Conservation (phyloP, 2,329 filamentous ascomycete species). For the Thermoascus crustaceus region DNA sequence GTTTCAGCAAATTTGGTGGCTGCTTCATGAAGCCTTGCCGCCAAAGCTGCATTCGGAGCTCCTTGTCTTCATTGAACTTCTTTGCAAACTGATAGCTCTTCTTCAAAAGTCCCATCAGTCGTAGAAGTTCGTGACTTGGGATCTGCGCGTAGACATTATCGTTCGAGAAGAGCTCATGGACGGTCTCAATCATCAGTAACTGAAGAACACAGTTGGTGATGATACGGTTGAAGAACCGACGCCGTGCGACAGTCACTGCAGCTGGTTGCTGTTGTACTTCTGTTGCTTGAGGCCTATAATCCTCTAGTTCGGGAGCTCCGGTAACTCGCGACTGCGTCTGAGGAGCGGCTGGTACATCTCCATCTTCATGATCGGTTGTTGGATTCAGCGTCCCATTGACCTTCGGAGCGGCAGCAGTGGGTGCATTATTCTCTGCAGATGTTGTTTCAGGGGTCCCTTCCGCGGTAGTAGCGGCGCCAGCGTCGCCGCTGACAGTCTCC, state of each 20-base stretch:
- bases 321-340: slow-evolving; percentile 12
- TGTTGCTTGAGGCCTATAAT: slow-evolving; percentile 73
- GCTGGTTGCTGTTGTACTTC: slow-evolving; percentile 78
- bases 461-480: slow-evolving; percentile 18
- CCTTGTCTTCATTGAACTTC: slow-evolving; percentile 95
- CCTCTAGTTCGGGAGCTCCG: slow-evolving; percentile 57
- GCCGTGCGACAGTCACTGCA: slow-evolving; percentile 83
- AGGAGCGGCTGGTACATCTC: slow-evolving; percentile 21
- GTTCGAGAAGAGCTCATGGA: slow-evolving; percentile 97
- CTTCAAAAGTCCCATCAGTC: slow-evolving; percentile 89
- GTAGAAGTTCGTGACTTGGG: slow-evolving; percentile 77
- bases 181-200: slow-evolving; percentile 97
- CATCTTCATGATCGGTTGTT: slow-evolving; percentile 24
- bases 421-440: slow-evolving; percentile 13
- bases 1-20: slow-evolving; percentile 92
- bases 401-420: slow-evolving; percentile 16
- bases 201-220: slow-evolving; percentile 98
- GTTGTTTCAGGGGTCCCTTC: slow-evolving; percentile 15
- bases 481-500: slow-evolving; percentile 19
- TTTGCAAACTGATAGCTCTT: slow-evolving; percentile 95
- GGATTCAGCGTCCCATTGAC: slow-evolving; percentile 22
- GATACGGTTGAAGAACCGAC: slow-evolving; percentile 97
- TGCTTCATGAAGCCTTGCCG: slow-evolving; percentile 99
- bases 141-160: slow-evolving; percentile 91
- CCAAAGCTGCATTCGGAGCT: slow-evolving; percentile 88